Evolutionary conservation across 139 green algal species (phyloP).

Genomic region (Monoraphidium neglectum): DNA sequence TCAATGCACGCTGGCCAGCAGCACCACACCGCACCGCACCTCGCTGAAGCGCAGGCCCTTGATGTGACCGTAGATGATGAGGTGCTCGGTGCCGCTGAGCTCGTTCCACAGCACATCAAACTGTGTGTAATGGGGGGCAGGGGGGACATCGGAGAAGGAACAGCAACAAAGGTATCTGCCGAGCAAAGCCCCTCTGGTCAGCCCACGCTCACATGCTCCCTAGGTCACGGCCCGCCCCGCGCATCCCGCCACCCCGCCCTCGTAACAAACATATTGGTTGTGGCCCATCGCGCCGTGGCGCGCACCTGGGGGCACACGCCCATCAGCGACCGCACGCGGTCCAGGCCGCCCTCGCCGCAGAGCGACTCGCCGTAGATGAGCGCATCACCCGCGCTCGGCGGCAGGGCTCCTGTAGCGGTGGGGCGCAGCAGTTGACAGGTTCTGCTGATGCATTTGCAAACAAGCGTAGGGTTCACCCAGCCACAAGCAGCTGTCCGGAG

Average conservation of each 20-base stretch:
- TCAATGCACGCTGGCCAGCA: too few relatives aligned
- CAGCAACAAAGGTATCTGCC: too few relatives aligned
- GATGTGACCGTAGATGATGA: conserved; percentile 55
- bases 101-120: conserved; percentile 87
- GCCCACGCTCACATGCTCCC: not conserved
- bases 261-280: not conserved
- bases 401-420: conserved; percentile 49
- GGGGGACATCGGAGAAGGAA: not conserved
- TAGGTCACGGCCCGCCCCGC: not conserved
- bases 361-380: conserved; percentile 71
- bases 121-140: conserved; percentile 50
- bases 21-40: too few relatives aligned
- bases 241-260: too few relatives aligned
- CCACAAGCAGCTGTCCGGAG: too few relatives aligned
- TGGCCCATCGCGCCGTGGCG: conserved; percentile 34
- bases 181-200: too few relatives aligned
- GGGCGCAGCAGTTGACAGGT: not conserved
- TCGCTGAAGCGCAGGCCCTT: conserved; percentile 35
- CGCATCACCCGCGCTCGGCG: conserved; percentile 66
- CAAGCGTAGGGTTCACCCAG: too few relatives aligned
- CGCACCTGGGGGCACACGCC: conserved; percentile 91
- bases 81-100: conserved; percentile 68
- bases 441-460: not conserved
- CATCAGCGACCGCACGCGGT: conserved; percentile 33
- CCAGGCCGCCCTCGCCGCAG: conserved; percentile 32